A percentile compares a stretch with the other conserved stretches of the same genome.
phyloP scores from a whole-genome alignment of 108 stramenopile species.

The Nannochloropsis granulata region DNA sequence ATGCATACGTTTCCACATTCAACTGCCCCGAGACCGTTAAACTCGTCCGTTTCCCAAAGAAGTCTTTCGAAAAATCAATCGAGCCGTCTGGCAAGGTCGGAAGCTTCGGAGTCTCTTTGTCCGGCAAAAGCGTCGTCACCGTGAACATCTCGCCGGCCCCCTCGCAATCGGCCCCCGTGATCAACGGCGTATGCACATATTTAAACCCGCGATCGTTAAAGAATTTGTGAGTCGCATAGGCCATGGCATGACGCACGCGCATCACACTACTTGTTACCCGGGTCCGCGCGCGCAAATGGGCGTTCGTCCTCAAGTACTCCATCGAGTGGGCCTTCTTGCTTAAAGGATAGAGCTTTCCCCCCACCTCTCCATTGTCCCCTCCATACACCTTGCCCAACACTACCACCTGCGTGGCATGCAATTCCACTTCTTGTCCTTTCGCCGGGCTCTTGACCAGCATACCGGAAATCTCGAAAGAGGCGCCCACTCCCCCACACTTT shows the following conservation, averaged over 20 bases:
- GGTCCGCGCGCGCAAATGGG: slow-evolving; percentile 57
- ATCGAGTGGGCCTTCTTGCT: slow-evolving; percentile 47
- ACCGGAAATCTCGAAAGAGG: slow-evolving; percentile 47
- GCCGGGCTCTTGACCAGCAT: slow-evolving; percentile 41
- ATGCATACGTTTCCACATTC: slow-evolving; percentile 76
- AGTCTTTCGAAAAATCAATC: slow-evolving; percentile 52
- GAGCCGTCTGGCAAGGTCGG: slow-evolving; percentile 19
- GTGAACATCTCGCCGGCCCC: slow-evolving; percentile 85
- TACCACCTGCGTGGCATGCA: slow-evolving; percentile 41
- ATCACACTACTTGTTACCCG: slow-evolving; percentile 44
- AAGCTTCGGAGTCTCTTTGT: neutral
- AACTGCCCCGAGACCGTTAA: slow-evolving; percentile 86
- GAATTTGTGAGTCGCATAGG: slow-evolving; percentile 65
- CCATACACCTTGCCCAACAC: slow-evolving; percentile 46
- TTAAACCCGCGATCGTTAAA: slow-evolving; percentile 60
- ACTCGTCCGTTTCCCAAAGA: slow-evolving; percentile 51
- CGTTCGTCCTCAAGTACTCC: slow-evolving; percentile 52
- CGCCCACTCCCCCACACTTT: slow-evolving; percentile 40
- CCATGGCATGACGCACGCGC: slow-evolving; percentile 63
- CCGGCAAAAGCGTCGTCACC: slow-evolving; percentile 49
- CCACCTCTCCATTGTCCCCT: slow-evolving; percentile 10
- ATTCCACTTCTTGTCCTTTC: slow-evolving; percentile 50
- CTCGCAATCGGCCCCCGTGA: slow-evolving; percentile 76
- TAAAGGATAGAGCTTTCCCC: slow-evolving; percentile 27
- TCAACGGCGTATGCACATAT: slow-evolving; percentile 63